Base-by-base conservation (phyloP, 257 asterid species). In the Forsythia viridissima region DNA sequence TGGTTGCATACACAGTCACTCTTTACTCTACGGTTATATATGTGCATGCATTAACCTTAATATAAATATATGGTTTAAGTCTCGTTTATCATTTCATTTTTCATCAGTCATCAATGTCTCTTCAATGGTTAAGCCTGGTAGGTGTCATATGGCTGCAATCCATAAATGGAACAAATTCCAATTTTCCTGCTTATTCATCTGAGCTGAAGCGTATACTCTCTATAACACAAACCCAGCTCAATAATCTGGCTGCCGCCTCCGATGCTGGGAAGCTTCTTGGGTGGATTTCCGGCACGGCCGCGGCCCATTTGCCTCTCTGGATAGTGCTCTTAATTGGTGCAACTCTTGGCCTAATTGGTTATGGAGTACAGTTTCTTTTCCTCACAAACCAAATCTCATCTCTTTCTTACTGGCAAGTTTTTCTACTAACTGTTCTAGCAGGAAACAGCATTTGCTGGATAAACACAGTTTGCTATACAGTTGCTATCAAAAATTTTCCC, bases 231-330 rank as follows among this genome's bases (percentile, higher is more conserved):
- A 76, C 90, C 2, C 84, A 90, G 24, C 97, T 94, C 76, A 94
- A 92, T 80, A 90, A 92, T 36, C 88, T 94, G 5, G 97, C 98
- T 15, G 86, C 89, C 18, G 98, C 97, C 63, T 88, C 92, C 4
- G 98, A 94, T 69, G 97, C 97, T 36, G 98, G 97, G 13, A 94
- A 92, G 52, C 82, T 94, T 20, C 76, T 94, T 21, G 98, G 97
- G 41, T 92, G 92, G 92, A 71, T 91, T 59, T 87, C 97, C 57
- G 97, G 98, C 12, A 15, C 87, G 3, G 97, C 97, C 4, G 92
- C 94, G 3, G 82, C 79, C 10, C 85, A 70, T 77, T 66, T 91
- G 12, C 96, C 98, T 0, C 92, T 94, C n/a, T 84, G 92, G 91
- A 37, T 91, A 0, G 94, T 94, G 5, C 93, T 93, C 34, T 75